Evolutionary conservation across 1,139 yeast species (phyloP).

Genomic region (Pichia sp.): DNA sequence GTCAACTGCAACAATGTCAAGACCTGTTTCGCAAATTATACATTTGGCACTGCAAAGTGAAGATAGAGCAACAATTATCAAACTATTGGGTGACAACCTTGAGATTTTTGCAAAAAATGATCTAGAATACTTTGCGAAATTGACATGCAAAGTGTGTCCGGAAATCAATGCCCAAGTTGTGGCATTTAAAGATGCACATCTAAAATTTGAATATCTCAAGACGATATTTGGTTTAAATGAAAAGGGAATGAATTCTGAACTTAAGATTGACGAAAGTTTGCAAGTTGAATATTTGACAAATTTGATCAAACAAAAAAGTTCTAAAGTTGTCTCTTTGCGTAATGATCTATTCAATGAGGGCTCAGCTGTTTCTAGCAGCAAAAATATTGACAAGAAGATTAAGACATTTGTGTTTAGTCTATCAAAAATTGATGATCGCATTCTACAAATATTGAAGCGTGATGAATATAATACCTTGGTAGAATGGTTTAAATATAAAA

Average conservation of each 20-base stretch:
- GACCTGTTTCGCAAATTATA: conserved; percentile 28
- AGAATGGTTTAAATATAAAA: conserved; percentile 17
- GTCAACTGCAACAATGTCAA: conserved; percentile 2
- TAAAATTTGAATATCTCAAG: conserved; percentile 30
- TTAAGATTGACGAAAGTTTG: conserved; percentile 17
- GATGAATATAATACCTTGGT: conserved; percentile 26
- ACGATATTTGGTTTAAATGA: conserved; percentile 18
- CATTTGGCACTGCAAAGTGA: conserved; percentile 35
- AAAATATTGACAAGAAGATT: conserved; percentile 4
- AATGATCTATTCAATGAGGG: no score
- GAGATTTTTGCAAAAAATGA: conserved; percentile 32
- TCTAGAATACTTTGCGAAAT: conserved; percentile 32
- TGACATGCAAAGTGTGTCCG: conserved; percentile 35
- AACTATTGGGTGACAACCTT: conserved; percentile 35
- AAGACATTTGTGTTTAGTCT: conserved; percentile 17
- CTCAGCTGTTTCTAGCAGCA: no score
- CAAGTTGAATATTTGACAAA: conserved; percentile 31
- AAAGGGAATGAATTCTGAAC: conserved; percentile 5
- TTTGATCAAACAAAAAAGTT: conserved; percentile 7
- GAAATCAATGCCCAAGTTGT: conserved; percentile 35
- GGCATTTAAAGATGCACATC: conserved; percentile 25
- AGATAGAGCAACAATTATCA: conserved; percentile 29
- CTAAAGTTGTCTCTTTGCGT: background rate
- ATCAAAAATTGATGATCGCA: conserved; percentile 19
- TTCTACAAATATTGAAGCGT: conserved; percentile 27